Percentiles rank a stretch among this genome's conserved stretches.
Evolutionary conservation across 805 yeast genomes (phyloP).

Genomic region (Spathaspora sp.): DNA sequence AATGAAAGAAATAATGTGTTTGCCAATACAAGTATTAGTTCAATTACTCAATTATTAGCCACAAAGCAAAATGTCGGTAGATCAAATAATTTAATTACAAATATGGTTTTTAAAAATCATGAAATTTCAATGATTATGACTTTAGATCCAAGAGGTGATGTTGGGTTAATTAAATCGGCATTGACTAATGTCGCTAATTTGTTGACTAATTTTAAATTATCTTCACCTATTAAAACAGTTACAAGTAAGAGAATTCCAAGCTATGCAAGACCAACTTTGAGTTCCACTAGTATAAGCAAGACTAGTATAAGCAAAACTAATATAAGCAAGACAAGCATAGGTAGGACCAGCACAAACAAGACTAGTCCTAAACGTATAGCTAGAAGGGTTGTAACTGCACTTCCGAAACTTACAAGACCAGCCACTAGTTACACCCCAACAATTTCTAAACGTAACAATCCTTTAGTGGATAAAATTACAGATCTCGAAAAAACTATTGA

Average conservation of each 20-base stretch:
- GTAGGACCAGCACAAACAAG: too few species aligned
- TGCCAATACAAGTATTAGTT: slow-evolving; percentile 24
- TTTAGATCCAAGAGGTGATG: slow-evolving; percentile 24
- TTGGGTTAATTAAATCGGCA: slow-evolving; percentile 20
- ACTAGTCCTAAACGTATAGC: too few species aligned
- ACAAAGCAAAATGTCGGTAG: slow-evolving; percentile 11
- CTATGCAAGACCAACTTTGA: slow-evolving; percentile 30
- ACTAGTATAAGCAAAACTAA: too few species aligned
- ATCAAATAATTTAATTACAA: slow-evolving; percentile 24
- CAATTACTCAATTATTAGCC: slow-evolving; percentile 22
- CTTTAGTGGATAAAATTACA: not conserved
- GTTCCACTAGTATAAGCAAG: slow-evolving; percentile 13
- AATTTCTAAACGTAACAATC: not conserved
- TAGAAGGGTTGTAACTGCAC: not conserved
- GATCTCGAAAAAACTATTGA: not conserved
- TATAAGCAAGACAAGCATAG: too few species aligned
- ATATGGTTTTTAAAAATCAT: slow-evolving; percentile 19
- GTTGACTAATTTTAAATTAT: slow-evolving; percentile 15
- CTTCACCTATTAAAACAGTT: not conserved
- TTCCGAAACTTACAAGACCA: not conserved
- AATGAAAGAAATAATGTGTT: slow-evolving; percentile 24
- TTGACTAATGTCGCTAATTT: slow-evolving; percentile 22
- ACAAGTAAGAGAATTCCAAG: slow-evolving; percentile 14
- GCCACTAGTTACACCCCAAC: not conserved
- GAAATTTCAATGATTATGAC: slow-evolving; percentile 20